Conservation (phyloP, 2,329 filamentous ascomycete genomes). For the Trichophyton simii region DNA sequence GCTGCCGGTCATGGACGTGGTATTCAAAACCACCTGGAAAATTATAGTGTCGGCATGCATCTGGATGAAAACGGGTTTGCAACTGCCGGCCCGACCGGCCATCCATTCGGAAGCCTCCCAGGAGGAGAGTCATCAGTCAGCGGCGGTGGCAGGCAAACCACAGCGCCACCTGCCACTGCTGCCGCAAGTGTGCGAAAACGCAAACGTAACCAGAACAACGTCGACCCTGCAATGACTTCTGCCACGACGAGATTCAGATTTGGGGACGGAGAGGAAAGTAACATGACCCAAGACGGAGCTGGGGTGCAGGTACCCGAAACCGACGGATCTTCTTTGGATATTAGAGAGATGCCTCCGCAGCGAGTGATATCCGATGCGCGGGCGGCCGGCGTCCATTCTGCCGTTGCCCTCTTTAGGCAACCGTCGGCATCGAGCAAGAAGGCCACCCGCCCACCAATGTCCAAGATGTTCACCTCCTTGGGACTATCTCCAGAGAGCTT, state of each 20-base stretch:
- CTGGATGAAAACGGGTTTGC: conserved; percentile 27
- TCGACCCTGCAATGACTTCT: conserved; percentile 14
- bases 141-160: not conserved
- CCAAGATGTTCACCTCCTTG: conserved; percentile 44
- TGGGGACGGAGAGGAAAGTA: conserved; percentile 16
- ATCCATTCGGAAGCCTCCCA: conserved; percentile 3
- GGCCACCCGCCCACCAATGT: conserved; percentile 46
- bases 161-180: not conserved
- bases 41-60: conserved; percentile 29
- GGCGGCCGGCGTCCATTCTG: conserved; percentile 41
- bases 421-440: conserved; percentile 40
- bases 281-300: conserved; percentile 14
- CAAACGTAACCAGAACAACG: conserved; percentile 10
- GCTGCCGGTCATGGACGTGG: conserved; percentile 37
- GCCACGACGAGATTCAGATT: not conserved
- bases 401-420: conserved; percentile 42
- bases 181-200: conserved; percentile 9
- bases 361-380: conserved; percentile 34
- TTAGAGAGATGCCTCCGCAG: conserved; percentile 26
- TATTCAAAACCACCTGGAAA: conserved; percentile 29
- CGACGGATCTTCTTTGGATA: conserved; percentile 23
- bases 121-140: conserved; percentile 16
- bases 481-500: conserved; percentile 46
- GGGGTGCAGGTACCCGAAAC: conserved; percentile 5
- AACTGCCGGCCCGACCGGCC: not conserved